Evolutionary conservation across 1,284 basidiomycete genomes (phyloP), one percentile per base, ranked within the genome.

Genomic region (Thecaphora frezii): DNA sequence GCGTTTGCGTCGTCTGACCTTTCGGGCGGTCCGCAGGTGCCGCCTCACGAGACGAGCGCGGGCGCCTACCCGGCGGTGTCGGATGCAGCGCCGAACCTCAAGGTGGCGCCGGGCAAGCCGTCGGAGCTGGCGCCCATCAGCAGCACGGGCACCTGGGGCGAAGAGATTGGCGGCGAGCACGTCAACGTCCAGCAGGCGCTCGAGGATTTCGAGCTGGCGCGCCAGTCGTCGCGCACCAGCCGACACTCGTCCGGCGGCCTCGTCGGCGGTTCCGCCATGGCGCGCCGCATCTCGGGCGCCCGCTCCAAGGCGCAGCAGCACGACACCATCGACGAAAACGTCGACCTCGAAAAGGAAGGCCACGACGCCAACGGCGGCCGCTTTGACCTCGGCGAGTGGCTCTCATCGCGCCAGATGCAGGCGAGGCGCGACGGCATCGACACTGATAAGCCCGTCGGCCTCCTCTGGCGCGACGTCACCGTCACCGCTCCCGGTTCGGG

Each of bases 111-210:
- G 5, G 39, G 39, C 13, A n/a, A 41, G 39, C 39, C n/a, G 7
- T 12, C 39, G 19, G 5, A 41, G 19, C 49, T 60, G 24, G 42
- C 18, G 21, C 44, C 49, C n/a, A 26, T 41, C 45, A 44, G 45
- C 43, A 64, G 56, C 37, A 56, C 48, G 8, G 68, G 68, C 25
- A 68, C 67, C 5, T 73, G 70, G 70, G 70, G 70, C 28, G 70
- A 73, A 33, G 44, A 48, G 23, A 42, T 44, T 26, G 48, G 54
- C 5, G 62, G 65, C 25, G 66, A 73, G 44, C 55, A 50, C 10
- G 67, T 73, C 46, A 48, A 72, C 39, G 51, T 68, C 19, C 28
- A 58, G 24, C 60, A 58, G 23, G 70, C 70, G 14, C 22, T 52
- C 12, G 51, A 61, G 5, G 70, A 68, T 12, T 70, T 70, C 39